phyloP scores from a whole-genome alignment of 176 grass and related monocot genomes.

The Lolium perenne region DNA sequence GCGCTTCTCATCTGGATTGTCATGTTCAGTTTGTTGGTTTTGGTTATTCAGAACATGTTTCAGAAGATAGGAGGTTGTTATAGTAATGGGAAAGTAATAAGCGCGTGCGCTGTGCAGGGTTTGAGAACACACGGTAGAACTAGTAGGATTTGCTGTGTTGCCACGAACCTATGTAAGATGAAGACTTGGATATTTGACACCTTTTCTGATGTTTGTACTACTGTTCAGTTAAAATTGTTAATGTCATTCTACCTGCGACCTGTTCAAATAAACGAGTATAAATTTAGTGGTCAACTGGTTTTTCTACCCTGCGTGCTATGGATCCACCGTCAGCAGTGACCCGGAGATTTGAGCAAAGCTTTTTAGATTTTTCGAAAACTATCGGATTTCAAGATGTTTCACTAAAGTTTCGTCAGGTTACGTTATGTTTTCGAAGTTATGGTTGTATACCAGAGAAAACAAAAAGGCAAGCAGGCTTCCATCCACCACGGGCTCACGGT shows the following conservation, averaged over 20 bases:
- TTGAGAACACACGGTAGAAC: slow-evolving; percentile 23
- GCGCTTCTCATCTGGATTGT: background rate
- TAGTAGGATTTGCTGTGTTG: slow-evolving; percentile 3
- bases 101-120: slow-evolving; percentile 27
- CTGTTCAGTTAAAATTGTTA: slow-evolving; percentile 3
- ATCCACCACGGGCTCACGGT: too few relatives aligned
- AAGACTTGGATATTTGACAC: slow-evolving; percentile 16
- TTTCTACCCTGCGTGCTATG: too few relatives aligned
- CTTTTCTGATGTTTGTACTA: background rate
- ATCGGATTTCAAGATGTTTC: too few relatives aligned
- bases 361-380: too few relatives aligned
- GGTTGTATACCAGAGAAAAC: too few relatives aligned
- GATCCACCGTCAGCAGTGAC: too few relatives aligned
- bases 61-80: slow-evolving; percentile 12
- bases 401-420: too few relatives aligned
- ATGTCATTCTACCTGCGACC: background rate
- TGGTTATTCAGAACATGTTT: slow-evolving; percentile 22
- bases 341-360: too few relatives aligned
- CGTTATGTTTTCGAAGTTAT: too few relatives aligned
- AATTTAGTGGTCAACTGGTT: too few relatives aligned
- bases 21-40: background rate
- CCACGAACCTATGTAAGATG: slow-evolving; percentile 10
- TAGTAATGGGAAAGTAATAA: slow-evolving; percentile 10
- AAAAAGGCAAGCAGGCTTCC: too few relatives aligned
- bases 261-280: too few relatives aligned